Percentiles rank a stretch among this genome's conserved stretches.
Evolutionary conservation across 164 flowering plant genomes (phyloP).

Genomic region (Aristolochia contorta): DNA sequence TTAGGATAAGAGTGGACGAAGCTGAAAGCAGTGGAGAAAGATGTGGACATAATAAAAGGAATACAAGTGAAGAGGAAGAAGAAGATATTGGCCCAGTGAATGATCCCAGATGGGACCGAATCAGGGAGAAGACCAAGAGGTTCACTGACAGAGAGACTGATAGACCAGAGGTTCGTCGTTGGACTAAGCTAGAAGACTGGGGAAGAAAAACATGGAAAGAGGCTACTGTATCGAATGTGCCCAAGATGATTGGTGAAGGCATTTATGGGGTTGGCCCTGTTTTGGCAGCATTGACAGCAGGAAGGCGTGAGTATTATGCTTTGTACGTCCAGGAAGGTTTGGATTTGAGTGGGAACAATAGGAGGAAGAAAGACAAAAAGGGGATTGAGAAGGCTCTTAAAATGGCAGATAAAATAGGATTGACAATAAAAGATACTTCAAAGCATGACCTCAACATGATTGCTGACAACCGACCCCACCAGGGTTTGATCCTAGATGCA

Average conservation of each 20-base stretch:
- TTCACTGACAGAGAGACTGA: constrained; percentile 22
- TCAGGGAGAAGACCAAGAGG: constrained; percentile 29
- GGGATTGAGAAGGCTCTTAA: constrained; percentile 67
- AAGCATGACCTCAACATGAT: constrained; percentile 97
- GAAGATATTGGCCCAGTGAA: constrained; percentile 30
- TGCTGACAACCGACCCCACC: constrained; percentile 84
- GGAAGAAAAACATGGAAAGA: constrained; percentile 78
- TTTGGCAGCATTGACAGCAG: constrained; percentile 78
- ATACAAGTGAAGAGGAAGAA: constrained; percentile 6
- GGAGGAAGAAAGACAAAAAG: constrained; percentile 90
- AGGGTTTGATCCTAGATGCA: constrained; percentile 85
- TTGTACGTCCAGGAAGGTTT: constrained; percentile 84
- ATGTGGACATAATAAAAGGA: not conserved
- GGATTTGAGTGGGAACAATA: constrained; percentile 63
- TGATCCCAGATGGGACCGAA: constrained; percentile 69
- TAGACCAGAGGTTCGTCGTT: constrained; percentile 47
- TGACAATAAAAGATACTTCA: constrained; percentile 47
- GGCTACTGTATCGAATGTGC: constrained; percentile 58
- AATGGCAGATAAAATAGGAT: constrained; percentile 57
- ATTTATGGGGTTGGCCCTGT: constrained; percentile 94
- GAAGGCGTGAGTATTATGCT: constrained; percentile 71
- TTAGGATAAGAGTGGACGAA: constrained; percentile 1
- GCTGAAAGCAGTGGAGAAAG: not conserved
- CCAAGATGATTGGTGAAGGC: constrained; percentile 76
- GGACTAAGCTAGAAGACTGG: constrained; percentile 77